Base-by-base conservation (phyloP, 2,329 filamentous ascomycete genomes). In the Xylogone sp. region DNA sequence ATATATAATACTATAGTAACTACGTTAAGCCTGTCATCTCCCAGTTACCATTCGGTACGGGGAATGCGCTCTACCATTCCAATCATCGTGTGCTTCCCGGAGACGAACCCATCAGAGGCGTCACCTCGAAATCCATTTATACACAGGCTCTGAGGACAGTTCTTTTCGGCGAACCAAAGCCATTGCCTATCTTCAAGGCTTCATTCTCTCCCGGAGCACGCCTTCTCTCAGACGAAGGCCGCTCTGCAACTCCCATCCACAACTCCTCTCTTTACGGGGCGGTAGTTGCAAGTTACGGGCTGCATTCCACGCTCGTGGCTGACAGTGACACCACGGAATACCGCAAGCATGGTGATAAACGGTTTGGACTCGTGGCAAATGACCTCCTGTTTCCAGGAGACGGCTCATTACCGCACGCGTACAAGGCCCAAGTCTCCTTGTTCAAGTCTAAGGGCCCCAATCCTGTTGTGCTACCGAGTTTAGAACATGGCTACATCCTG, bases 321-420 rank as follows among this genome's bases (percentile, higher is more conserved):
- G 91, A 97, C 71, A 94, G 88, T 68, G 93, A 97, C 68, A 95
- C 92, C 0, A 75, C 81, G 0, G 86, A 83, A 57, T 93, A 93
- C 69, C 86, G 93, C 55, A 81, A 82, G 58, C 85, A 87, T 62
- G 93, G 93, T 12, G 76, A 77, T 27, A 82, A 87, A 65, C 80
- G 93, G 19, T 97, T 97, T 70, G 79, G 84, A 51, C 90, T 96
- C 81, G 91, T 90, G 0, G 92, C 90, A 0, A 78, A 83, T 48
- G 84, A 90, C 61, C 79, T 93, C 7, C 71, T 96, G n/a, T 78
- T 73, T 45, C 82, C 81, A 0, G 57, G 59, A n/a, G 53, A 63
- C 46, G 78, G 78, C 2, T 70, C 70, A 2, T 56, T 65, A 16
- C 75, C 81, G 2, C 84, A 87, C 62, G 65, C 65, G 1, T 88